Evolutionary conservation across 2,329 filamentous ascomycete species (phyloP).

Genomic region (Leptographium procerum): DNA sequence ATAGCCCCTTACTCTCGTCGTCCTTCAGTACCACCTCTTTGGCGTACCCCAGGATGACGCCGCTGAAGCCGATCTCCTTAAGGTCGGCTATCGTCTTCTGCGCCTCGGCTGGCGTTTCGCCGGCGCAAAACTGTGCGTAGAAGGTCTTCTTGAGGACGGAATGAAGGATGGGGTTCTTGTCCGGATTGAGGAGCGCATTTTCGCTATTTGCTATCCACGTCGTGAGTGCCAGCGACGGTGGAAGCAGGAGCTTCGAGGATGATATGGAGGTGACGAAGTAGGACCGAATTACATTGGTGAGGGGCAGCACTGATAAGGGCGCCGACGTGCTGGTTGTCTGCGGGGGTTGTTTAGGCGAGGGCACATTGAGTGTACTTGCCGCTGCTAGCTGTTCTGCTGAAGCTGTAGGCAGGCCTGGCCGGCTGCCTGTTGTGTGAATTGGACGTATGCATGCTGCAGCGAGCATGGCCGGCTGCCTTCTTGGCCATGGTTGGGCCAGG

Average conservation of each 20-base stretch:
- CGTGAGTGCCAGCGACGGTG: conserved; percentile 58
- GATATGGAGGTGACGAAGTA: conserved; percentile 59
- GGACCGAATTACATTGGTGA: conserved; percentile 56
- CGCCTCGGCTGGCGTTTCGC: conserved; percentile 61
- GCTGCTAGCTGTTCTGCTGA: background rate
- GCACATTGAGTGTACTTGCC: background rate
- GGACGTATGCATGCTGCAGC: background rate
- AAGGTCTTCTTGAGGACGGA: conserved; percentile 69
- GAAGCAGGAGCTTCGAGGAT: conserved; percentile 57
- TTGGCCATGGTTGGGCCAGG: background rate
- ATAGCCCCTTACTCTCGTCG: conserved; percentile 33
- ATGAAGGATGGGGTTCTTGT: conserved; percentile 61
- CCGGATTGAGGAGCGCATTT: conserved; percentile 56
- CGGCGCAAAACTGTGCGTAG: conserved; percentile 85
- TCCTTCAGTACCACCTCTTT: conserved; percentile 64
- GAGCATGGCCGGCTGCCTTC: background rate
- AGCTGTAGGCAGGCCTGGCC: background rate
- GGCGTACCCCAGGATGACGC: conserved; percentile 77
- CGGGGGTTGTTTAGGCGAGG: background rate
- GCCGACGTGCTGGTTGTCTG: background rate
- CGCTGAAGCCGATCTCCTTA: conserved; percentile 65
- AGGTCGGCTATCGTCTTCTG: conserved; percentile 50
- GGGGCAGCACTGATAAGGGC: conserved; percentile 54
- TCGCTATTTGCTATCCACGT: conserved; percentile 58
- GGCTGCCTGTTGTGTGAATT: background rate